phyloP scores from a whole-genome alignment of 768 basidiomycete species.

The Lactarius quietus region DNA sequence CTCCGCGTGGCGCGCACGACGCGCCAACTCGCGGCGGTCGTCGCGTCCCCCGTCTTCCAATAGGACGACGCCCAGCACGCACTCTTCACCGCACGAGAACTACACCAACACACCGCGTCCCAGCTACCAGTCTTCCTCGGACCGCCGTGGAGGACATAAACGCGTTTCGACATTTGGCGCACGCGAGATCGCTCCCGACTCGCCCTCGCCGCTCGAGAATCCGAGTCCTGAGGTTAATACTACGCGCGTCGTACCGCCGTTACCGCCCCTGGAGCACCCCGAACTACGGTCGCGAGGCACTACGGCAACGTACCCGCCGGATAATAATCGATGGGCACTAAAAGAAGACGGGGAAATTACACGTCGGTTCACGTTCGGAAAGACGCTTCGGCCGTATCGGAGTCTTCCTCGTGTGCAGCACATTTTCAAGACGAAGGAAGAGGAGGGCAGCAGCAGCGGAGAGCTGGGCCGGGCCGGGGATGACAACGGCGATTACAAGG shows the following conservation, averaged over 20 bases:
- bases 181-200: conserved; percentile 31
- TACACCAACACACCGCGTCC: conserved; percentile 13
- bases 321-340: conserved; percentile 13
- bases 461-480: neutral
- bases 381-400: conserved; percentile 30
- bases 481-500: neutral
- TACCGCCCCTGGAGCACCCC: conserved; percentile 51
- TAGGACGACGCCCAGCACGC: conserved; percentile 27
- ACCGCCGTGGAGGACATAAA: conserved; percentile 27
- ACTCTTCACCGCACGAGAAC: conserved; percentile 34
- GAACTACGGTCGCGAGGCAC: neutral
- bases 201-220: conserved; percentile 40
- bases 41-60: conserved; percentile 27
- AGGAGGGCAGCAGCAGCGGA: neutral
- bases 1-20: conserved; percentile 26
- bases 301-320: conserved; percentile 28
- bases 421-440: conserved; percentile 25
- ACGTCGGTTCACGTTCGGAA: conserved; percentile 28
- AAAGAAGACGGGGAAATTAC: conserved; percentile 22
- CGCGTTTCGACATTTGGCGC: conserved; percentile 31
- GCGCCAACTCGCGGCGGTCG: conserved; percentile 24
- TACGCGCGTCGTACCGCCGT: conserved; percentile 41
- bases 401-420: conserved; percentile 33
- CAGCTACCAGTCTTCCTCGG: conserved; percentile 29
- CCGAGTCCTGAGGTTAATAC: conserved; percentile 34